Evolutionary conservation across 106 monocot genomes (phyloP).

Genomic region (Acorus gramineus): DNA sequence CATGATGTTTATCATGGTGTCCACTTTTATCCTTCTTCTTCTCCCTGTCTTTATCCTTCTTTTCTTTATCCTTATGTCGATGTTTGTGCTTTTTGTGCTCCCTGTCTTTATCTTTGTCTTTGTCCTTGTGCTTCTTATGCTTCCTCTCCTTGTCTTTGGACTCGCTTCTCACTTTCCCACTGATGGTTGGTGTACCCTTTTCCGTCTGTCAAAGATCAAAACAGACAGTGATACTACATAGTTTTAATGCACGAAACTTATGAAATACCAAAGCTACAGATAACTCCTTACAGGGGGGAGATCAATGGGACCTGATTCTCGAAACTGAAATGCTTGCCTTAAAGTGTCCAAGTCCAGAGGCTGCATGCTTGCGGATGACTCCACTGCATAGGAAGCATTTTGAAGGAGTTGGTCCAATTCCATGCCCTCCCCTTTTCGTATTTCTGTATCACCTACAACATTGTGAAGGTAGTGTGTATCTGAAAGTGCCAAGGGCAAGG

Average conservation of each 20-base stretch:
- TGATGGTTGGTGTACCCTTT: conserved; percentile 66
- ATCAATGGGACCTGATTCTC: conserved; percentile 69
- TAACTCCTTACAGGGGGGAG: conserved; percentile 65
- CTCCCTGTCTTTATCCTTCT: conserved; percentile 86
- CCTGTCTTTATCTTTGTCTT: conserved; percentile 73
- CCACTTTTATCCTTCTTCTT: conserved; percentile 77
- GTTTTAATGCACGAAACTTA: conserved; percentile 1
- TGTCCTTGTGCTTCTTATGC: conserved; percentile 90
- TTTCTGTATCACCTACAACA: conserved; percentile 93
- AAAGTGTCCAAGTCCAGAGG: conserved; percentile 74
- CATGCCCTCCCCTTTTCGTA: conserved; percentile 90
- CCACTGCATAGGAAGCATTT: conserved; percentile 48
- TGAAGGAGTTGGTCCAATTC: conserved; percentile 84
- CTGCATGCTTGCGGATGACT: conserved; percentile 49
- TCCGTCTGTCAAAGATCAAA: conserved; percentile 33
- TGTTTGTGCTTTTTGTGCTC: conserved; percentile 96
- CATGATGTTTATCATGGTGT: conserved; percentile 72
- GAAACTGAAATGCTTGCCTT: conserved; percentile 77
- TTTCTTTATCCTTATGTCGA: conserved; percentile 63
- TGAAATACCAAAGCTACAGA: conserved; percentile 5
- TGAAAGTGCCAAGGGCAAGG: conserved; percentile 67
- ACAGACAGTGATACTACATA: not conserved
- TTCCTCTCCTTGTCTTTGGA: conserved; percentile 74
- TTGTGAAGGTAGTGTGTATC: conserved; percentile 95
- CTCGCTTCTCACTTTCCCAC: conserved; percentile 55